A percentile compares a stretch with the other conserved stretches of the same genome.
These are phyloP conservation scores for Penicillium sp. DNA, from an alignment of 2,329 filamentous ascomycete genomes.

Conservation along the genomic window DNA sequence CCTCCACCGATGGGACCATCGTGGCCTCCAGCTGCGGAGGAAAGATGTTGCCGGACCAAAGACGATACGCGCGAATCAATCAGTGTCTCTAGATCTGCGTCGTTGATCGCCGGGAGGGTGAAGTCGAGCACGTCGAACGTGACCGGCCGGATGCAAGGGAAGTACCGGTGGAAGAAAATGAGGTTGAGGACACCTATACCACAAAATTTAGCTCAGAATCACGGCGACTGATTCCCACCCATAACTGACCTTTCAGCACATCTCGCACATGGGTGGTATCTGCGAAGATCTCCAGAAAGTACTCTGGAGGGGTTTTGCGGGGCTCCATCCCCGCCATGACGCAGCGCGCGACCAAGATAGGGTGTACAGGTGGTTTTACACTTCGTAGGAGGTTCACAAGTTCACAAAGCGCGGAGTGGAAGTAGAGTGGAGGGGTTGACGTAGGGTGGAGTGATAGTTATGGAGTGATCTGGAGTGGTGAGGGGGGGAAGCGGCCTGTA, in stretches of 20 bases:
- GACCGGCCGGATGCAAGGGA: conserved; percentile 78
- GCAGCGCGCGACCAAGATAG: conserved; percentile 15
- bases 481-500: conserved; percentile 23
- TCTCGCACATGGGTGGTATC: conserved; percentile 89
- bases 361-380: not conserved
- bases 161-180: conserved; percentile 99
- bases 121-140: conserved; percentile 89
- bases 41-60: conserved; percentile 74
- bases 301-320: conserved; percentile 73
- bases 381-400: not conserved
- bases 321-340: conserved; percentile 57
- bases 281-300: conserved; percentile 90
- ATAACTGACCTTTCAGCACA: conserved; percentile 76
- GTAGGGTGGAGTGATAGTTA: conserved; percentile 11
- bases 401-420: not conserved
- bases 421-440: conserved; percentile 1
- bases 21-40: conserved; percentile 57
- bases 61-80: conserved; percentile 84
- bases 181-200: conserved; percentile 81
- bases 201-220: not conserved
- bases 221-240: too few species aligned
- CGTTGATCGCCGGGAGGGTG: conserved; percentile 84
- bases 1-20: conserved; percentile 40
- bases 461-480: conserved; percentile 10
- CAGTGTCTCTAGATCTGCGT: conserved; percentile 87